These are phyloP conservation scores for Mycena sp. DNA, from an alignment of 1,284 basidiomycete genomes.

Conservation along the genomic window DNA sequence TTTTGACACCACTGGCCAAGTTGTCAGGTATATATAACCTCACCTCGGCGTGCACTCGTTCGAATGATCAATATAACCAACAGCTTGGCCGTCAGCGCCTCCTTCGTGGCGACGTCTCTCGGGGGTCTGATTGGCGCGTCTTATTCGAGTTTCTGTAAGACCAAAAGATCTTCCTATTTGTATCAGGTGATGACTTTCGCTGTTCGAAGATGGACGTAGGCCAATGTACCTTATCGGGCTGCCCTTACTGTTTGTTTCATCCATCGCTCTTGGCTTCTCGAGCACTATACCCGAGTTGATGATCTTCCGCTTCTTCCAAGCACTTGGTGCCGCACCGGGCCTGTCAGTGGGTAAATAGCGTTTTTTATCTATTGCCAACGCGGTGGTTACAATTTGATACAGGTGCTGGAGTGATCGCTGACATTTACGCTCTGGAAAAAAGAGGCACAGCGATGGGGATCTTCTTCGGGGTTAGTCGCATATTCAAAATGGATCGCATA, in stretches of 20 bases:
- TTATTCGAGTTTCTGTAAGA: slow-evolving; percentile 61
- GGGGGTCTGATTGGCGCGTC: slow-evolving; percentile 62
- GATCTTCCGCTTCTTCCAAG: slow-evolving; percentile 58
- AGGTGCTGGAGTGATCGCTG: slow-evolving; percentile 55
- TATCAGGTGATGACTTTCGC: not conserved
- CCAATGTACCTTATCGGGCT: slow-evolving; percentile 54
- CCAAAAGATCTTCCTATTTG: not conserved
- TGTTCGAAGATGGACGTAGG: slow-evolving; percentile 50
- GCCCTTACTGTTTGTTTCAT: slow-evolving; percentile 55
- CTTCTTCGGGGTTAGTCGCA: slow-evolving; percentile 34
- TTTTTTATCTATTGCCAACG: not conserved
- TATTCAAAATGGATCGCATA: not conserved
- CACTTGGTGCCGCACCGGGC: slow-evolving; percentile 50
- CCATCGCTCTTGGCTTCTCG: slow-evolving; percentile 52
- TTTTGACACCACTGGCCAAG: slow-evolving; percentile 6
- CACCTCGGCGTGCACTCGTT: no score
- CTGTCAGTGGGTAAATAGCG: slow-evolving; percentile 48
- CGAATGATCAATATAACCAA: not conserved
- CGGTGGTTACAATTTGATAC: not conserved
- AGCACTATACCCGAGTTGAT: slow-evolving; percentile 48
- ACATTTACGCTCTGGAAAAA: slow-evolving; percentile 56
- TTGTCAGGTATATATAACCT: slow-evolving; percentile 2
- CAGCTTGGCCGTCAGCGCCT: slow-evolving; percentile 51
- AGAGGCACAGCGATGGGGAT: slow-evolving; percentile 59
- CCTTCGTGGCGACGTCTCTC: slow-evolving; percentile 52